Base-by-base conservation (phyloP, 1,284 basidiomycete species). In the Marasmius fiardii region DNA sequence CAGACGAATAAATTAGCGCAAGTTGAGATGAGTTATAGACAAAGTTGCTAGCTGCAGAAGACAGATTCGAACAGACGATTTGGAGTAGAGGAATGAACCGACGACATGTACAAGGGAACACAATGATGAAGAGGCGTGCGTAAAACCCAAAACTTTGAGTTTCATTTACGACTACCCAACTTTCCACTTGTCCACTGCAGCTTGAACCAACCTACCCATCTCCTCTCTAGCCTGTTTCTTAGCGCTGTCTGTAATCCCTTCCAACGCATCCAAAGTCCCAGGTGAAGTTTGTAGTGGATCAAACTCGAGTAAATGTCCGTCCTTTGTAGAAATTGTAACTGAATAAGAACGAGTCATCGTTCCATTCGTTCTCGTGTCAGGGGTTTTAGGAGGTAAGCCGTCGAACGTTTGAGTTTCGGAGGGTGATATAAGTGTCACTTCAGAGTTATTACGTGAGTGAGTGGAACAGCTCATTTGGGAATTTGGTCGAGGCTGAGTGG, bases 161-260 rank as follows among this genome's bases (percentile, higher is more conserved):
- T n/a, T n/a, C n/a, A n/a, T n/a, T n/a, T n/a, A n/a, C n/a, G n/a
- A n/a, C n/a, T 10, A 78, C 58, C 70, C 69, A 49, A 88, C 77
- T 60, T 79, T 85, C 89, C 89, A 92, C 63, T 88, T 85, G 51
- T 85, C 81, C 33, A 90, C 79, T 18, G 88, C 82, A 48, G 82
- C 80, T 65, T 83, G 81, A 31, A 90, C 81, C 33, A 92, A 71
- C 55, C 80, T 73, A 3, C 81, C 76, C 81, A 91, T 87, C 60
- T 91, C 89, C 51, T 83, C 79, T 62, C 81, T 82, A 12, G 88
- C 88, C 63, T 88, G 83, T 66, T 87, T 88, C 77, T 91, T 92
- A 35, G 90, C 88, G 62, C 85, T 88, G 55, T 86, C 82, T 0
- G 87, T 82, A 56, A 92, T 88, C 3, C 88, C 88, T 56, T 88